A percentile compares a stretch with the other conserved stretches of the same genome.
These are phyloP conservation scores for Candida caryicola DNA, from an alignment of 805 yeast species.

Conservation along the genomic window DNA sequence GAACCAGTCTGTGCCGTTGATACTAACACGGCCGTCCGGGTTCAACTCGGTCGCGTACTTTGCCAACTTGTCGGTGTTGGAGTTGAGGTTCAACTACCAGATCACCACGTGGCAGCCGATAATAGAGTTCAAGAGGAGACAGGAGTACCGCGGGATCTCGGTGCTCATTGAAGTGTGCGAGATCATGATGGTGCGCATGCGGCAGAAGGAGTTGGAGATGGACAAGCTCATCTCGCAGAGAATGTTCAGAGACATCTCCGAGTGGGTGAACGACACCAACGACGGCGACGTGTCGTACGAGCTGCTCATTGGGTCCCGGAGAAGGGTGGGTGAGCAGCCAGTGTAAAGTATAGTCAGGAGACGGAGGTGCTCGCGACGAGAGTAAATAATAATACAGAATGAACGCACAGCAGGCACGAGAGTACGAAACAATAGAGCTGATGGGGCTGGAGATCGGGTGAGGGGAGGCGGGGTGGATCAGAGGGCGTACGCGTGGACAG, in stretches of 20 bases:
- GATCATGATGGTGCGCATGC: constrained; percentile 54
- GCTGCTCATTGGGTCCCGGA: constrained; percentile 6
- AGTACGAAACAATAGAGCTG: not conserved
- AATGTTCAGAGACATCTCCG: constrained; percentile 59
- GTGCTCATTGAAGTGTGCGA: constrained; percentile 81
- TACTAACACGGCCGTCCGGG: constrained; percentile 25
- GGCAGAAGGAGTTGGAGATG: constrained; percentile 56
- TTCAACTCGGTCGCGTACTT: constrained; percentile 45
- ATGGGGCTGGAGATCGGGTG: not conserved
- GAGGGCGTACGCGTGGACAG: too few relatives aligned
- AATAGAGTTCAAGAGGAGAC: constrained; percentile 62
- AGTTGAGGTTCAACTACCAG: constrained; percentile 60
- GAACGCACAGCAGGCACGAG: not conserved
- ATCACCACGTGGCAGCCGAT: constrained; percentile 61
- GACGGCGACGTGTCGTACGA: constrained; percentile 36
- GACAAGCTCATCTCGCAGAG: constrained; percentile 55
- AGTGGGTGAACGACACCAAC: constrained; percentile 55
- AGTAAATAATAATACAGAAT: too few relatives aligned
- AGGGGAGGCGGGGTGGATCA: too few relatives aligned
- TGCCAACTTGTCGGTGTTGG: constrained; percentile 63
- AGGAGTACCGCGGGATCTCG: constrained; percentile 41
- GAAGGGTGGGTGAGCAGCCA: not conserved
- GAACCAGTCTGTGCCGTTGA: constrained; percentile 55
- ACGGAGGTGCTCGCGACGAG: not conserved
- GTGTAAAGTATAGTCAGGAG: not conserved